These are phyloP conservation scores for Lecanicillium sp. DNA, from an alignment of 2,329 filamentous ascomycete genomes.

Conservation along the genomic window DNA sequence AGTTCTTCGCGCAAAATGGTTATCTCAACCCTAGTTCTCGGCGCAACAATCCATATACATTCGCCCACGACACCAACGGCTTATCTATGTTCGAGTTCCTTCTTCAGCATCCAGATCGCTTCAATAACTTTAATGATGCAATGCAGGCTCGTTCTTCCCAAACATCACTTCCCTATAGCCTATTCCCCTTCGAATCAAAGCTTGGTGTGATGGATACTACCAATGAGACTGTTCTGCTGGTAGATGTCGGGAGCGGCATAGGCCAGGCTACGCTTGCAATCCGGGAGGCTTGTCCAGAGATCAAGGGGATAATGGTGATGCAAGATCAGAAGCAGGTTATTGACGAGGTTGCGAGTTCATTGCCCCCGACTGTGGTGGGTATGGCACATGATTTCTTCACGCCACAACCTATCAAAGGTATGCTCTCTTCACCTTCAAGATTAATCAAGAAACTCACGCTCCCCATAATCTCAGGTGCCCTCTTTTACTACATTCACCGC, in stretches of 20 bases:
- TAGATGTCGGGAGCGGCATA: neutral
- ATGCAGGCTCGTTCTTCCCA: conserved; percentile 1
- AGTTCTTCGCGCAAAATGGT: neutral
- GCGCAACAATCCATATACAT: neutral
- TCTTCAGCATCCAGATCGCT: neutral
- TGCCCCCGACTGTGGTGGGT: neutral
- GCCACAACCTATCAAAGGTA: conserved; percentile 1
- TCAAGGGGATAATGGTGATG: neutral
- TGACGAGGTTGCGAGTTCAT: neutral
- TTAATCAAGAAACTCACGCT: neutral
- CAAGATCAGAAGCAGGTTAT: conserved; percentile 1
- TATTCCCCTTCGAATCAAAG: neutral
- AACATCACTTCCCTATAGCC: neutral
- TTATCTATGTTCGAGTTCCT: conserved; percentile 1
- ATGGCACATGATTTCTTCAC: conserved; percentile 1
- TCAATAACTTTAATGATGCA: conserved; percentile 1
- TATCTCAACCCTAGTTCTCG: neutral
- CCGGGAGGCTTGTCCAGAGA: neutral
- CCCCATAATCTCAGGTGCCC: neutral
- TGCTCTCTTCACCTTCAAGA: neutral
- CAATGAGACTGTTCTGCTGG: conserved; percentile 1
- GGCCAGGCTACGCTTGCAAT: conserved; percentile 1
- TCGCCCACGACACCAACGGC: neutral
- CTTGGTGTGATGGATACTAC: neutral
- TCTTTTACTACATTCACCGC: neutral